These are phyloP conservation scores for Acacia crassicarpa DNA, from an alignment of 306 rosid genomes.

Conservation along the genomic window DNA sequence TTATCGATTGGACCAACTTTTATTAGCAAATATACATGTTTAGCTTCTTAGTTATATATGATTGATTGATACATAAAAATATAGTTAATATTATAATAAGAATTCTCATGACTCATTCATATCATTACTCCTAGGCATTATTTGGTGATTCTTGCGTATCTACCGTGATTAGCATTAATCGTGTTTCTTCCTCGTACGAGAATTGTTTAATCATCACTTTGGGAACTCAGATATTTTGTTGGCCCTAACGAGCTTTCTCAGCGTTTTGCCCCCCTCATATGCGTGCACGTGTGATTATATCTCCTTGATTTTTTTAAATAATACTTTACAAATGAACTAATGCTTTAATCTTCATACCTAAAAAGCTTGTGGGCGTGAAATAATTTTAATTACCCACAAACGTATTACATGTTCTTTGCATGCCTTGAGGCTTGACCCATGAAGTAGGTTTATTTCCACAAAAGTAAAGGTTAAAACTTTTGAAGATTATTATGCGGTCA, in stretches of 20 bases:
- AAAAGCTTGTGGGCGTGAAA: neutral
- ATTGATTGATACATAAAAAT: too few species aligned
- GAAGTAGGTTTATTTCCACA: neutral
- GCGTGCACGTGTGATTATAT: conserved; percentile 11
- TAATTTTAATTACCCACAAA: neutral
- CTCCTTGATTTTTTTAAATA: neutral
- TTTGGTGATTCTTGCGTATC: neutral
- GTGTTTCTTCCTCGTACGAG: neutral
- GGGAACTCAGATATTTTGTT: conserved; percentile 18
- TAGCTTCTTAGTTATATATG: too few species aligned
- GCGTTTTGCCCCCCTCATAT: neutral
- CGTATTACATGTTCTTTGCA: neutral
- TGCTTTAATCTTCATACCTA: neutral
- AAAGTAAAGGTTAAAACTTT: neutral
- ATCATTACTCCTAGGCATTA: neutral
- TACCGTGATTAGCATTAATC: conserved; percentile 29
- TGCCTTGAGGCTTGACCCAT: neutral
- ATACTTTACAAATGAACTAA: neutral
- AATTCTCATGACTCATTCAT: neutral
- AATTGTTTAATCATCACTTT: neutral
- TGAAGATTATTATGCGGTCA: neutral
- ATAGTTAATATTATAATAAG: neutral
- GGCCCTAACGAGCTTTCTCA: neutral
- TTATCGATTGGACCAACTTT: too few species aligned
- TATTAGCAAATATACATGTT: too few species aligned